Evolutionary conservation across 2,329 filamentous ascomycete species (phyloP).

Genomic region (Lasiodiplodia sp.): DNA sequence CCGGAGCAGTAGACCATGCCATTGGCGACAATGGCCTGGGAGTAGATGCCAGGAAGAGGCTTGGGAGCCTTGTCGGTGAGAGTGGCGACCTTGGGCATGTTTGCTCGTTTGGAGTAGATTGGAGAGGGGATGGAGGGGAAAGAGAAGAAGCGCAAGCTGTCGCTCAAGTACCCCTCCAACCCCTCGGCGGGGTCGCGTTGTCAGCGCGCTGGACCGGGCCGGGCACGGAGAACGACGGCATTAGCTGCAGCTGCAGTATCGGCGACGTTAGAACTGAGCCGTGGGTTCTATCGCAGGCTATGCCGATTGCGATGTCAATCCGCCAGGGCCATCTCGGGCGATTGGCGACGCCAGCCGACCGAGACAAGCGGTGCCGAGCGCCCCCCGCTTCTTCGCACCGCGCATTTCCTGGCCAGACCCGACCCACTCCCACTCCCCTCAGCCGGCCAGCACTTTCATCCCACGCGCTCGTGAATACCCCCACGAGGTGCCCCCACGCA

Average conservation of each 20-base stretch:
- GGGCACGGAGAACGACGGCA: background rate
- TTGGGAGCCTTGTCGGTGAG: slow-evolving; percentile 29
- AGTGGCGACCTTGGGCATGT: slow-evolving; percentile 25
- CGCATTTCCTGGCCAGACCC: background rate
- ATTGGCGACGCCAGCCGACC: slow-evolving; percentile 15
- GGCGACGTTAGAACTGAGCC: slow-evolving; percentile 27
- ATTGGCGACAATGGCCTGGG: slow-evolving; percentile 29
- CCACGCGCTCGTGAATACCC: slow-evolving; percentile 34
- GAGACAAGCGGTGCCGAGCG: background rate
- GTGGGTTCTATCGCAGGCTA: slow-evolving; percentile 21
- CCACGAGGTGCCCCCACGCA: slow-evolving; percentile 33
- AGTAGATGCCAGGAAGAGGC: slow-evolving; percentile 27
- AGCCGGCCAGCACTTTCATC: slow-evolving; percentile 4
- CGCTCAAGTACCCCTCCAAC: slow-evolving; percentile 12
- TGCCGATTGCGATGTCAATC: slow-evolving; percentile 20
- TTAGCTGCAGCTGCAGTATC: background rate
- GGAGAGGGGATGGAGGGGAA: background rate
- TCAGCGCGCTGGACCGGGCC: slow-evolving; percentile 4
- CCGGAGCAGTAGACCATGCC: slow-evolving; percentile 29
- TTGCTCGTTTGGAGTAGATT: background rate
- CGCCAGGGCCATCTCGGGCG: slow-evolving; percentile 9
- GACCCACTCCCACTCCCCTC: accelerated
- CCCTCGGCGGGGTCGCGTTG: background rate
- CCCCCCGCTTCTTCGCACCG: background rate
- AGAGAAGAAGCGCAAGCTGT: background rate